Evolutionary conservation across 805 yeast genomes (phyloP).

Genomic region (Candida argentea): DNA sequence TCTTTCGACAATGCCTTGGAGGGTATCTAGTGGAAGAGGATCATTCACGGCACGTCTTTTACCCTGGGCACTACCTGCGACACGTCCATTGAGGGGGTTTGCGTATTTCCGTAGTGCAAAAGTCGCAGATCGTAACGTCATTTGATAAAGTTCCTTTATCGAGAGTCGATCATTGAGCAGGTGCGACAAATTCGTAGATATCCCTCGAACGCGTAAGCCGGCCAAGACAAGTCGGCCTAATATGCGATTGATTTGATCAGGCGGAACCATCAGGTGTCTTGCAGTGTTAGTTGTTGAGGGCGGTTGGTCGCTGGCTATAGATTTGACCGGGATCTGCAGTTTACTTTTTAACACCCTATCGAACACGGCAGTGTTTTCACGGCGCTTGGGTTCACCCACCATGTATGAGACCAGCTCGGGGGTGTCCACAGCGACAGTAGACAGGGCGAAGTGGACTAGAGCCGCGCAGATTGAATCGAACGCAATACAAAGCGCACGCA

Average conservation of each 20-base stretch:
- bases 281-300: conserved; percentile 6
- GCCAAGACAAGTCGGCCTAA: conserved; percentile 26
- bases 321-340: conserved; percentile 4
- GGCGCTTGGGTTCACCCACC: not conserved
- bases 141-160: conserved; percentile 30
- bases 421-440: not conserved
- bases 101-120: conserved; percentile 30
- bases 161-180: conserved; percentile 23
- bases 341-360: conserved; percentile 26
- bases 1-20: conserved; percentile 31
- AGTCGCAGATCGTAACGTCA: conserved; percentile 28
- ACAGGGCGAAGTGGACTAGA: not conserved
- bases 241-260: conserved; percentile 25
- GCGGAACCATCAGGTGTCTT: too few species aligned
- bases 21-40: conserved; percentile 15
- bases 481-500: conserved; percentile 11
- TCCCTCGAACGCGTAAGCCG: conserved; percentile 32
- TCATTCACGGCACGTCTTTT: too few species aligned
- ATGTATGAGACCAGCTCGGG: not conserved
- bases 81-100: conserved; percentile 21
- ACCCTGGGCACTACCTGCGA: too few species aligned
- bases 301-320: conserved; percentile 2
- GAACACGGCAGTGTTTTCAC: conserved; percentile 13
- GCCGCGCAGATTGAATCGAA: conserved; percentile 5
- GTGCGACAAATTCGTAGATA: conserved; percentile 13